These are phyloP conservation scores for Lentinula boryana DNA, from an alignment of 768 basidiomycete species.

Conservation along the genomic window DNA sequence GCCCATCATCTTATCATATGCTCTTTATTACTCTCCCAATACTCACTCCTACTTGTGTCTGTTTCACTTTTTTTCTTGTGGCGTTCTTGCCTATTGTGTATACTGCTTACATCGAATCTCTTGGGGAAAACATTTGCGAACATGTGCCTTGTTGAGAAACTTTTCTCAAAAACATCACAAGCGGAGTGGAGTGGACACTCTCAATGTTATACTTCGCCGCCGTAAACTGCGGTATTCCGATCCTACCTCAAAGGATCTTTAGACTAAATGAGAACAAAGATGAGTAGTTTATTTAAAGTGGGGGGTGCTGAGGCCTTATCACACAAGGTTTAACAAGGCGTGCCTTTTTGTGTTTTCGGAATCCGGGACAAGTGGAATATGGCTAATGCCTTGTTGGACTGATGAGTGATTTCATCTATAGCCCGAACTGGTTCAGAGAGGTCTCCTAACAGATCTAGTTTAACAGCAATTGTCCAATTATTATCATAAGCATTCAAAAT, in stretches of 20 bases:
- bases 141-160: not conserved
- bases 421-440: not conserved
- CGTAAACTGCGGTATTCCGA: not conserved
- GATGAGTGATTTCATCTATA: not conserved
- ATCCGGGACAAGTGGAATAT: not conserved
- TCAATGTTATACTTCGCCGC: not conserved
- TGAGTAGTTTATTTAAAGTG: too few species aligned
- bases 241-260: not conserved
- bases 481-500: not conserved
- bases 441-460: too few species aligned
- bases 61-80: not conserved
- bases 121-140: not conserved
- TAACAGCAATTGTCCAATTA: not conserved
- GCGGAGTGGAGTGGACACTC: not conserved
- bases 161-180: too few species aligned
- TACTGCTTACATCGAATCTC: not conserved
- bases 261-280: too few species aligned
- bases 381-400: not conserved
- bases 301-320: not conserved
- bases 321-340: not conserved
- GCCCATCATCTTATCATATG: conserved; percentile 15
- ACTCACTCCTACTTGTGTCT: conserved; percentile 4
- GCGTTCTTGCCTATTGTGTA: not conserved
- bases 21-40: conserved; percentile 16
- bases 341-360: not conserved